phyloP scores from a whole-genome alignment of 257 asterid species.

The Fraxinus americana region DNA sequence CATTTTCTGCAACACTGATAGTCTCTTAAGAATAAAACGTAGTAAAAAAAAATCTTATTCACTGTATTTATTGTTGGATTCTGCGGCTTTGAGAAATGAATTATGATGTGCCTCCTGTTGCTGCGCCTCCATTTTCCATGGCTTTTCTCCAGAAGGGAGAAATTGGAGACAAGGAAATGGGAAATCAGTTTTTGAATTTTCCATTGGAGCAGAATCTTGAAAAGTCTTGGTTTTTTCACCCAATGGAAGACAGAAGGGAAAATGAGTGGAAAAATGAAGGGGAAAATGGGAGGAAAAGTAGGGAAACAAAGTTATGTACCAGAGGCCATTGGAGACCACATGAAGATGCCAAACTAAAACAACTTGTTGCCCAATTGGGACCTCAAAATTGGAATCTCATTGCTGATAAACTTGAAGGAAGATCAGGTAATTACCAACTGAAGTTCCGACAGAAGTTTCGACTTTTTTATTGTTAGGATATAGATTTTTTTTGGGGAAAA shows the following conservation, averaged over 20 bases:
- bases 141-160: neutral
- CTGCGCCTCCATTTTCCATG: too few species aligned
- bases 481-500: too few species aligned
- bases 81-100: neutral
- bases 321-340: conserved; percentile 48
- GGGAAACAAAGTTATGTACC: conserved; percentile 19
- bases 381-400: conserved; percentile 48
- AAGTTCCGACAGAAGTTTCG: too few species aligned
- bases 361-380: conserved; percentile 36
- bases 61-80: too few species aligned
- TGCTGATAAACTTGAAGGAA: conserved; percentile 42
- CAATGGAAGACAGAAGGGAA: neutral
- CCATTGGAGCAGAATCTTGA: conserved; percentile 7
- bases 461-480: too few species aligned
- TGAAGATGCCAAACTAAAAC: conserved; percentile 42
- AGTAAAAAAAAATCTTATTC: too few species aligned
- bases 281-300: neutral
- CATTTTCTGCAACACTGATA: too few species aligned
- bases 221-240: conserved; percentile 13
- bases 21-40: too few species aligned
- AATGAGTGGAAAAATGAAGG: neutral
- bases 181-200: neutral
- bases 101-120: neutral
- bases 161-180: neutral
- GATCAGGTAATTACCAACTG: conserved; percentile 35